phyloP scores from a whole-genome alignment of 371 early-diverging fungal species.

The Circinella minor region DNA sequence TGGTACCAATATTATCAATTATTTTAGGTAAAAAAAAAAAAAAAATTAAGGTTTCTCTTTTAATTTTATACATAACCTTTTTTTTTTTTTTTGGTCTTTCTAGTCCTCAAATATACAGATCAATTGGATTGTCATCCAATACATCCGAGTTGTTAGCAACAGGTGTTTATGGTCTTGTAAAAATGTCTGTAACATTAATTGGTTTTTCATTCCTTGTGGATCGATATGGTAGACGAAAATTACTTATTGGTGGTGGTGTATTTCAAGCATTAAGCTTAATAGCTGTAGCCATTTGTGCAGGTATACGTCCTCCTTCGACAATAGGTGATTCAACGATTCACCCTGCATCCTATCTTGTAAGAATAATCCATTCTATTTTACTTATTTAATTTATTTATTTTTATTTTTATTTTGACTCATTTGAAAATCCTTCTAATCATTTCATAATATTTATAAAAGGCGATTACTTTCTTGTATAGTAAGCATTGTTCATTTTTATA shows the following conservation, averaged over 20 bases:
- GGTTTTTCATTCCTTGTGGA: slow-evolving; percentile 25
- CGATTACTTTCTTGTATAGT: slow-evolving; percentile 40
- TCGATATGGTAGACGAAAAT: slow-evolving; percentile 20
- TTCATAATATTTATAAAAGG: slow-evolving; percentile 15
- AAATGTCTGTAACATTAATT: slow-evolving; percentile 23
- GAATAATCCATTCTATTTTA: background rate
- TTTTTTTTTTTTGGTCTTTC: no score
- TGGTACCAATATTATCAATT: slow-evolving; percentile 38
- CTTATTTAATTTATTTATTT: background rate
- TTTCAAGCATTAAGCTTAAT: slow-evolving; percentile 23
- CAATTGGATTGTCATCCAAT: slow-evolving; percentile 24
- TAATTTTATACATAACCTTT: no score
- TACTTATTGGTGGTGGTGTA: slow-evolving; percentile 21
- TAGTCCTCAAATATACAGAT: slow-evolving; percentile 23
- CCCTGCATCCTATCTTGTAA: slow-evolving; percentile 24
- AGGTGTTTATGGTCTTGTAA: slow-evolving; percentile 30
- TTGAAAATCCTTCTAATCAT: background rate
- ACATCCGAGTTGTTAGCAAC: slow-evolving; percentile 31
- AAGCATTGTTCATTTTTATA: slow-evolving; percentile 14
- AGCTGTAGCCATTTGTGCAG: slow-evolving; percentile 25
- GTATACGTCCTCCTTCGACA: slow-evolving; percentile 6
- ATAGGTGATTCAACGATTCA: background rate
- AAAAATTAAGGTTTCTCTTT: no score
- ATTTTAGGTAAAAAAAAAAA: background rate
- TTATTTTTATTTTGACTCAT: background rate